Evolutionary conservation across 495 filamentous ascomycete genomes (phyloP), one percentile per base, ranked within the genome.

Genomic region (Penicillium crystallinum): DNA sequence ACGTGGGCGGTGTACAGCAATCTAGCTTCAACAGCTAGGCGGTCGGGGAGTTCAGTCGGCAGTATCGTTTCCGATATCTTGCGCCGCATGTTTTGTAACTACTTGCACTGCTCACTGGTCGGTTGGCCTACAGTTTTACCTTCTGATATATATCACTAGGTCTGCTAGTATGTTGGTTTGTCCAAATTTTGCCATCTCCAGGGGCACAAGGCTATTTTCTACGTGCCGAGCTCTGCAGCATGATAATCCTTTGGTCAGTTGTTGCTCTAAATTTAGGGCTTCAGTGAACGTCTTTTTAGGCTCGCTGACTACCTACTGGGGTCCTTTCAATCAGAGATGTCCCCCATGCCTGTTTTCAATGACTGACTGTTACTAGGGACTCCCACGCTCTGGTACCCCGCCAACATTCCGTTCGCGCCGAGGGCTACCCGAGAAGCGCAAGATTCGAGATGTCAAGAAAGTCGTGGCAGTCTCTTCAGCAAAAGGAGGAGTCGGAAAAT

Each of bases 401-500:
- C 83, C 84, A 29, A 70, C 77, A 46, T 81, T 95, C 57, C 87
- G 86, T 22, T 85, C 89, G 37, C 90, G 90, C 53, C 83, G 90
- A 55, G 89, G 91, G 21, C 80, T 97, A 8, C 95, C 93, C 2
- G 73, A 87, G 52, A 86, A 88, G 58, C 83, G 89, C 46, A 79
- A 77, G 62, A 91, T 99, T 55, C 80, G 78, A 15, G 81, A 87
- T 64, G 91, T 97, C 41, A 77, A 80, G 59, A 93, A 97, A 61
- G 81, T 96, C 15, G 79, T 99, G 49, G 92, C 89, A 27, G 87
- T 99, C 15, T 95, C 89, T 31, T 96, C 91, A 0, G 93, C 95
- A 6, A 99, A 99, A 60, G 93, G 93, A 9, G 93, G 93, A 31
- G 93, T 99, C 1, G 93, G 93, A 1, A 99, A 99, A 64, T 91